A percentile compares a stretch with the other conserved stretches of the same genome.
These are phyloP conservation scores for Populus simonii DNA, from an alignment of 345 rosid genomes.

Conservation along the genomic window DNA sequence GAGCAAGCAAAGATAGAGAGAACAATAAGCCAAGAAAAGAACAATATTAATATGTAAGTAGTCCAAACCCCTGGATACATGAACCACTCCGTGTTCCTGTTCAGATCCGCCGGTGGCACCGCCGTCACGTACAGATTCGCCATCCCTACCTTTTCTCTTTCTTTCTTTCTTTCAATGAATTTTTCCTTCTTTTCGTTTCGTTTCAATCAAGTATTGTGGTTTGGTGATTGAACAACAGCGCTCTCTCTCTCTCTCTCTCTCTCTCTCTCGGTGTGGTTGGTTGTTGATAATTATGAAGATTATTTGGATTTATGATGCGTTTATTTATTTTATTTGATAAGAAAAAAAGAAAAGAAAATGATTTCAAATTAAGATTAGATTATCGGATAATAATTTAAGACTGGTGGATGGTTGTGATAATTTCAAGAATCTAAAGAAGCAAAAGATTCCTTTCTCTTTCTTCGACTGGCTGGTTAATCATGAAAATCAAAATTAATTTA, in stretches of 20 bases:
- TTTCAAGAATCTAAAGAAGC: too few relatives aligned
- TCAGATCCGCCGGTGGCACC: slow-evolving; percentile 77
- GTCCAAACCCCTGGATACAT: slow-evolving; percentile 90
- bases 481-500: too few relatives aligned
- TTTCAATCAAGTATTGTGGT: not conserved
- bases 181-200: not conserved
- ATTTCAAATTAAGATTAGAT: too few relatives aligned
- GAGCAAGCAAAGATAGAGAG: slow-evolving; percentile 64
- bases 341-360: too few relatives aligned
- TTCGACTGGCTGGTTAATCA: not conserved
- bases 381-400: not conserved
- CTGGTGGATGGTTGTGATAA: not conserved
- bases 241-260: not conserved
- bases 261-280: not conserved
- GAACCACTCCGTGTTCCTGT: slow-evolving; percentile 89
- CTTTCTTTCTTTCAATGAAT: not conserved
- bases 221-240: not conserved
- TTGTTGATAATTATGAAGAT: not conserved
- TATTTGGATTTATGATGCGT: not conserved
- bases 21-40: slow-evolving; percentile 71
- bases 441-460: not conserved
- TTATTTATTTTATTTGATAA: not conserved
- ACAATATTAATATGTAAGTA: slow-evolving; percentile 60
- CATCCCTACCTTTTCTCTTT: slow-evolving; percentile 8
- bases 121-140: slow-evolving; percentile 65